phyloP scores from a whole-genome alignment of 768 basidiomycete genomes.

The Tricholomella constricta region DNA sequence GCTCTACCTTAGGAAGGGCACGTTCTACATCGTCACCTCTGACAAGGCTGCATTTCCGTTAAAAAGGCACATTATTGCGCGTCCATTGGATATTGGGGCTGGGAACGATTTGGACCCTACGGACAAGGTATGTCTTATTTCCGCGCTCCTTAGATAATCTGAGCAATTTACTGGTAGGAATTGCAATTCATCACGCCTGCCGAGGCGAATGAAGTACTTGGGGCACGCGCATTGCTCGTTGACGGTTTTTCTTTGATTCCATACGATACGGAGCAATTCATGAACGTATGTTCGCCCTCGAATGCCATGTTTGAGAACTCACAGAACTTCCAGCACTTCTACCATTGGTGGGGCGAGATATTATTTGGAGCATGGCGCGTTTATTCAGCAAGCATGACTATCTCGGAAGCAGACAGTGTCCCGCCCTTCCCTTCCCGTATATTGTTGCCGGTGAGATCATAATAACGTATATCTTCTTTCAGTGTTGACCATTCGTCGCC shows the following conservation, averaged over 20 bases:
- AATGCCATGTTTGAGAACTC: background rate
- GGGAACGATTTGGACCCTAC: conserved; percentile 29
- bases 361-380: conserved; percentile 26
- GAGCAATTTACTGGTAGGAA: conserved; percentile 11
- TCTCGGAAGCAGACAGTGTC: background rate
- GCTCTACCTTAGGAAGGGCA: conserved; percentile 76
- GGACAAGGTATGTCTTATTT: conserved; percentile 23
- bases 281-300: conserved; percentile 16
- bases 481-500: background rate
- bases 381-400: conserved; percentile 14
- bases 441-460: conserved; percentile 20
- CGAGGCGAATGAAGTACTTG: conserved; percentile 18
- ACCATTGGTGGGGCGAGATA: conserved; percentile 32
- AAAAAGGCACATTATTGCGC: conserved; percentile 43
- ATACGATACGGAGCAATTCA: conserved; percentile 26
- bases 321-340: conserved; percentile 18
- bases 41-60: conserved; percentile 43
- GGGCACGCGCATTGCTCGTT: conserved; percentile 15
- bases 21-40: conserved; percentile 64
- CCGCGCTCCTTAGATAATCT: background rate
- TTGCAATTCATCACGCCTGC: conserved; percentile 17
- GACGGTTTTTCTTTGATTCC: conserved; percentile 20
- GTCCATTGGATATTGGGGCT: conserved; percentile 25
- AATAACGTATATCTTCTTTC: background rate
- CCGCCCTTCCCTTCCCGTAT: conserved; percentile 20